Conservation (phyloP, 768 basidiomycete species). For the Lactarius vividus region DNA sequence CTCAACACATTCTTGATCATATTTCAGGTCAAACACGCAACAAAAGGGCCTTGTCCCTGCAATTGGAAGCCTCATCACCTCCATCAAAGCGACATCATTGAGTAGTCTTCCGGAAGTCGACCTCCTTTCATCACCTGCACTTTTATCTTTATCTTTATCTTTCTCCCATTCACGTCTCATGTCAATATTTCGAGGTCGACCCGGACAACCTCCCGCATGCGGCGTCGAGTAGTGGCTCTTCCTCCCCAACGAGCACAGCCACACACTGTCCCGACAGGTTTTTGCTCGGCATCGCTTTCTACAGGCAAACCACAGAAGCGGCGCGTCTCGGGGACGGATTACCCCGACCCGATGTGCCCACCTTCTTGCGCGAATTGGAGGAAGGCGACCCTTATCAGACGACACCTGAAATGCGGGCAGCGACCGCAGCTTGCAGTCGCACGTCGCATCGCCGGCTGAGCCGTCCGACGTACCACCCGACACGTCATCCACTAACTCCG, state of each 20-base stretch:
- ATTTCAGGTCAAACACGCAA: conserved; percentile 41
- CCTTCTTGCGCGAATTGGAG: too few species aligned
- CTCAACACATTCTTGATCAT: too few species aligned
- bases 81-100: conserved; percentile 38
- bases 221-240: conserved; percentile 57
- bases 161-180: conserved; percentile 47
- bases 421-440: conserved; percentile 49
- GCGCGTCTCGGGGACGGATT: conserved; percentile 35
- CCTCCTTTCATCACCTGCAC: conserved; percentile 67
- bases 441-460: conserved; percentile 44
- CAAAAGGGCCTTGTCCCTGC: conserved; percentile 67
- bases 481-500: conserved; percentile 62
- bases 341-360: conserved; percentile 45
- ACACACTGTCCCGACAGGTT: conserved; percentile 40
- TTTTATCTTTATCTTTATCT: too few species aligned
- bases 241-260: conserved; percentile 61
- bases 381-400: conserved; percentile 55
- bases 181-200: conserved; percentile 63
- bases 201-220: neutral
- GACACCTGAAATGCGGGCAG: conserved; percentile 77
- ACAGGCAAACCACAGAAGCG: conserved; percentile 38
- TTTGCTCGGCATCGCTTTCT: conserved; percentile 49
- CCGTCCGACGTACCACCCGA: conserved; percentile 41
- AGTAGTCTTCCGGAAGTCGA: conserved; percentile 48
- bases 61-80: conserved; percentile 34